Evolutionary conservation across 2,329 filamentous ascomycete species (phyloP), one percentile per base, ranked within the genome.

Genomic region (Neonectria punicea): DNA sequence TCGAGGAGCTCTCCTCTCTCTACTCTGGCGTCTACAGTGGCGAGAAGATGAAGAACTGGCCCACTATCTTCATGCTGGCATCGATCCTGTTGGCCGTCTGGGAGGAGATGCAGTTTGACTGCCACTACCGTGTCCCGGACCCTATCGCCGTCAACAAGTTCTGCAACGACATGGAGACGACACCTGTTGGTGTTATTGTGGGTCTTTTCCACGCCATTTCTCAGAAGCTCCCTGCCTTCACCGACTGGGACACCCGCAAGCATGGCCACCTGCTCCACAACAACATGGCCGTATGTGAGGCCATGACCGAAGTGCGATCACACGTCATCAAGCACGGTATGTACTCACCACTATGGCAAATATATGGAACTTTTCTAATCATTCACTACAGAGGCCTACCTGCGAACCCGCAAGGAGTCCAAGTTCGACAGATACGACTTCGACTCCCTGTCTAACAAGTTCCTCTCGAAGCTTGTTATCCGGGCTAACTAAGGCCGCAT

Each of bases 31-130:
- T 98, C 49, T 98, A 98, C 86, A 97, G 92, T 74, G 95, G 95
- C 65, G 95, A 98, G 80, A 95, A 97, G 81, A 89, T 98, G 73
- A 98, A 97, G 89, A 97, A 98, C 84, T 98, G 95, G 95, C 95
- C 95, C 2, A 98, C 94, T 53, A 98, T 98, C 79, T 98, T 98
- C 86, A 97, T 98, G 88, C 86, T 98, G 61, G 95, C 94, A 10
- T 94, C 93, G 5, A 96, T 98, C 68, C 88, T 98, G 36, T 86
- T 98, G 53, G 93, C 93, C 11, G 93, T 98, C 20, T 98, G 95
- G 95, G 95, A 98, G 80, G 92, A 97, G 86, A 98, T 98, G 90
- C 94, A 98, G 80, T 98, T 98, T 77, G 95, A 98, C 82, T 97
- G 93, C 86, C 93, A 97, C 82, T 98, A 97, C 86, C 92, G 95